These are phyloP conservation scores for Hygrophoropsis aurantiaca DNA, from an alignment of 768 basidiomycete genomes.

Conservation along the genomic window DNA sequence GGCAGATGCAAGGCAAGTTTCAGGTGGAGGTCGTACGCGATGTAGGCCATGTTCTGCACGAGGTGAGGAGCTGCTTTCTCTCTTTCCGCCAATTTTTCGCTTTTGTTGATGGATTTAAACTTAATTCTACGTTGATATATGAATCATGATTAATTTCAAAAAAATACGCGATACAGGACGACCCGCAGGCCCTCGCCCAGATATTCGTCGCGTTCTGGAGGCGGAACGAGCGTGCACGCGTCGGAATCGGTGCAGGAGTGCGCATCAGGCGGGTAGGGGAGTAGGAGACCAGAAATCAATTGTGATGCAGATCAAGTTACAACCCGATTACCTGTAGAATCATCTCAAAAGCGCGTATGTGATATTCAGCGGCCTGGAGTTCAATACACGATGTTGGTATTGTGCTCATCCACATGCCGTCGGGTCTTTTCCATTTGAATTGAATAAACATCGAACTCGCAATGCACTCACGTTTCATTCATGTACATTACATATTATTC, in stretches of 20 bases:
- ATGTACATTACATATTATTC: too few species aligned
- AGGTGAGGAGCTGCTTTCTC: slow-evolving; percentile 50
- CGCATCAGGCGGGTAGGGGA: slow-evolving; percentile 57
- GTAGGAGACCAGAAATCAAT: too few species aligned
- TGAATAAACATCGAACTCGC: too few species aligned
- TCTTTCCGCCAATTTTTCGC: background rate
- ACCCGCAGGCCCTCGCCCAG: slow-evolving; percentile 78
- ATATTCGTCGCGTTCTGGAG: slow-evolving; percentile 88
- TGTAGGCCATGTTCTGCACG: slow-evolving; percentile 93
- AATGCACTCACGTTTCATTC: too few species aligned
- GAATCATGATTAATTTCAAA: background rate
- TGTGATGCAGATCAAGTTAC: too few species aligned
- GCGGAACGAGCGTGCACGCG: slow-evolving; percentile 72
- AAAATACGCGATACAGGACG: slow-evolving; percentile 57
- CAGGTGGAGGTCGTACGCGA: slow-evolving; percentile 85
- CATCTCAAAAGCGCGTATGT: too few species aligned
- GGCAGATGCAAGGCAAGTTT: slow-evolving; percentile 96
- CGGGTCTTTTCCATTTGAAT: too few species aligned
- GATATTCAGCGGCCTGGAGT: too few species aligned
- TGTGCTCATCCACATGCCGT: too few species aligned
- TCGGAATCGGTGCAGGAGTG: slow-evolving; percentile 54
- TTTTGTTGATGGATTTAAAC: slow-evolving; percentile 1
- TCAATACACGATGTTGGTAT: too few species aligned
- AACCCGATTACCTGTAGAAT: too few species aligned
- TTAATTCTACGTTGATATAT: background rate